Conservation (phyloP, 495 filamentous ascomycete species). For the Paragyromitra xinjiangensis region DNA sequence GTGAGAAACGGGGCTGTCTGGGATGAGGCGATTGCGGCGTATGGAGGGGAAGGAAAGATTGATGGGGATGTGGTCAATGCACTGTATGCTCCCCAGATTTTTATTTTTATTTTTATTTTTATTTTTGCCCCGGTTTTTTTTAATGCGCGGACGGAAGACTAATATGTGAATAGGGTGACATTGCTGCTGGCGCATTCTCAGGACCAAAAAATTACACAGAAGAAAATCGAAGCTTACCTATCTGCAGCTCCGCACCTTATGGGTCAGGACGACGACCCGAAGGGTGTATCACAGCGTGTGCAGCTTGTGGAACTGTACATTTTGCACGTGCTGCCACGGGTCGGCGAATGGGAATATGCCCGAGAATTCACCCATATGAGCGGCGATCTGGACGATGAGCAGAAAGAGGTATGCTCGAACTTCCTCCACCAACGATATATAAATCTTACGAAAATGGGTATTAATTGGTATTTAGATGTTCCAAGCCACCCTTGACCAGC, state of each 20-base stretch:
- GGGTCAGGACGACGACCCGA: conserved; percentile 57
- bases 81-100: conserved; percentile 34
- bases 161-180: conserved; percentile 71
- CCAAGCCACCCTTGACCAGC: conserved; percentile 52
- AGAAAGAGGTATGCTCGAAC: conserved; percentile 72
- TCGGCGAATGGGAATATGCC: conserved; percentile 94
- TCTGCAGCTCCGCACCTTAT: conserved; percentile 70
- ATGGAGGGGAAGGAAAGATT: conserved; percentile 84
- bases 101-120: neutral
- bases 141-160: neutral
- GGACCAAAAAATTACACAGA: conserved; percentile 81
- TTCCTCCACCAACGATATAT: conserved; percentile 57
- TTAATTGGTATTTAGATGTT: conserved; percentile 45
- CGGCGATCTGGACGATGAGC: conserved; percentile 88
- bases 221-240: conserved; percentile 88
- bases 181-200: conserved; percentile 86
- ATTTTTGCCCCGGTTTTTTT: neutral
- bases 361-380: conserved; percentile 84
- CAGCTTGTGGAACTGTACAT: conserved; percentile 94
- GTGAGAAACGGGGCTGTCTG: conserved; percentile 87
- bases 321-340: conserved; percentile 87
- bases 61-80: conserved; percentile 87
- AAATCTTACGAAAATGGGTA: conserved; percentile 58
- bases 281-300: conserved; percentile 63
- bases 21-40: conserved; percentile 85